These are phyloP conservation scores for Didymella glomerata DNA, from an alignment of 2,329 filamentous ascomycete genomes.

Conservation along the genomic window DNA sequence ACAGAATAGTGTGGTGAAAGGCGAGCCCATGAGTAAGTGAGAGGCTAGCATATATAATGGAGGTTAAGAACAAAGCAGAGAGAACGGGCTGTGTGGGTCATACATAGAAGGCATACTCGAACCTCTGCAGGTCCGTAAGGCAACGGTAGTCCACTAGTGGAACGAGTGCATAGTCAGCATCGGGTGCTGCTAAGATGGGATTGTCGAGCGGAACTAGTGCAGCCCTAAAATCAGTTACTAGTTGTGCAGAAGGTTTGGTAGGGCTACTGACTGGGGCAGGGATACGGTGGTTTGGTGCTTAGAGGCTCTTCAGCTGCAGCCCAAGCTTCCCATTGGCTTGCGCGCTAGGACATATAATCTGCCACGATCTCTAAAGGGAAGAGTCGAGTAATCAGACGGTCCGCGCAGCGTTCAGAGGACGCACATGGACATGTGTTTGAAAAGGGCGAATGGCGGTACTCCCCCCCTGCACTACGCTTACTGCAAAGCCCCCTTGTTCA, in stretches of 20 bases:
- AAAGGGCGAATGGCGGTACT: conserved; percentile 9
- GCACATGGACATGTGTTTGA: conserved; percentile 27
- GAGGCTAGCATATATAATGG: conserved; percentile 47
- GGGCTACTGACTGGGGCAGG: conserved; percentile 40
- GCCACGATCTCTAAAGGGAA: conserved; percentile 25
- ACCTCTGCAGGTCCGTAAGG: conserved; percentile 47
- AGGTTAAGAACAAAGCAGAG: conserved; percentile 21
- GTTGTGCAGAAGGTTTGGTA: conserved; percentile 39
- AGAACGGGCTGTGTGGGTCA: conserved; percentile 36
- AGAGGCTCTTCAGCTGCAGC: conserved; percentile 45
- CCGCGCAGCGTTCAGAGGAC: conserved; percentile 22
- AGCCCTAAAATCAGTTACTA: conserved; percentile 47
- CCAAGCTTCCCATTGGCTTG: conserved; percentile 36
- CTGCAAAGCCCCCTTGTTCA: conserved; percentile 21
- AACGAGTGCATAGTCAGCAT: conserved; percentile 48
- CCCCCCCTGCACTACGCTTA: conserved; percentile 17
- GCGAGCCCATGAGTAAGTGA: conserved; percentile 27
- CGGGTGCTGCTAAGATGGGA: conserved; percentile 42
- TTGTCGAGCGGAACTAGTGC: conserved; percentile 43
- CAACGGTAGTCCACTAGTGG: conserved; percentile 46
- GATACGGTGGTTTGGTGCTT: conserved; percentile 39
- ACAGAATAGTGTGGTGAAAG: conserved; percentile 24
- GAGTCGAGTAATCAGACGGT: conserved; percentile 24
- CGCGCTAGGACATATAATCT: conserved; percentile 29
- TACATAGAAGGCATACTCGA: conserved; percentile 39